Percentiles rank a stretch among this genome's conserved stretches.
Evolutionary conservation across 73 alveolate species (phyloP).

Genomic region (Symbiodinium natans): DNA sequence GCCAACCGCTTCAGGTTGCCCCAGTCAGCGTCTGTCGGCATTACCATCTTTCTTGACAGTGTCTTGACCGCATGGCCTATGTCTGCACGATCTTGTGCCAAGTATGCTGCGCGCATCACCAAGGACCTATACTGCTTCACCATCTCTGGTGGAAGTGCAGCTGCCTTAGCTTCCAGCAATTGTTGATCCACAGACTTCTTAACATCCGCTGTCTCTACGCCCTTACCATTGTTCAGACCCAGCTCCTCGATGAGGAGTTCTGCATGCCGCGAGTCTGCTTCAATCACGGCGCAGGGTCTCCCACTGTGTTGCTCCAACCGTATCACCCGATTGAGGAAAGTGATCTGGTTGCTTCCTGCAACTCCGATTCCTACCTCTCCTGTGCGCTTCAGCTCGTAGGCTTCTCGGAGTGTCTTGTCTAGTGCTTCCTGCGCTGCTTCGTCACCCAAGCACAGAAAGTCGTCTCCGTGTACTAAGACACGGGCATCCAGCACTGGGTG

Average conservation of each 20-base stretch:
- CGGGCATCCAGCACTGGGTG: not conserved
- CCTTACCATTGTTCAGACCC: not conserved
- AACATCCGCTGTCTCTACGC: not conserved
- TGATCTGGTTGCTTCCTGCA: too few species aligned
- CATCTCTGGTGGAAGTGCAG: not conserved
- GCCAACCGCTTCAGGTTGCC: slow-evolving; percentile 5
- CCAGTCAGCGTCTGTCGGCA: not conserved
- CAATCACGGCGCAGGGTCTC: not conserved
- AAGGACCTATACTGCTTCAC: slow-evolving; percentile 19
- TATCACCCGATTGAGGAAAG: too few species aligned
- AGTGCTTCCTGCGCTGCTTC: too few species aligned
- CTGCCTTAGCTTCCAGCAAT: not conserved
- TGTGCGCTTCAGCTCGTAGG: not conserved
- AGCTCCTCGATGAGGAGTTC: not conserved
- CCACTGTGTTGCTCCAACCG: not conserved
- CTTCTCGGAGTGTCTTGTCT: not conserved
- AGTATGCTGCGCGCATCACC: too few species aligned
- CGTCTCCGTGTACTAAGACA: slow-evolving; percentile 1
- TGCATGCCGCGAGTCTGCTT: not conserved
- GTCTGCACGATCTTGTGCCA: not conserved
- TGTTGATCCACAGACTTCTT: not conserved
- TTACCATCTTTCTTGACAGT: slow-evolving; percentile 6
- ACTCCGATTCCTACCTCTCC: too few species aligned
- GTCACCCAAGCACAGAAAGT: too few species aligned
- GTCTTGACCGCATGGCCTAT: not conserved